A percentile compares a stretch with the other conserved stretches of the same genome.
These are phyloP conservation scores for Parascedosporium putredinis DNA, from an alignment of 2,329 filamentous ascomycete species.

Conservation along the genomic window DNA sequence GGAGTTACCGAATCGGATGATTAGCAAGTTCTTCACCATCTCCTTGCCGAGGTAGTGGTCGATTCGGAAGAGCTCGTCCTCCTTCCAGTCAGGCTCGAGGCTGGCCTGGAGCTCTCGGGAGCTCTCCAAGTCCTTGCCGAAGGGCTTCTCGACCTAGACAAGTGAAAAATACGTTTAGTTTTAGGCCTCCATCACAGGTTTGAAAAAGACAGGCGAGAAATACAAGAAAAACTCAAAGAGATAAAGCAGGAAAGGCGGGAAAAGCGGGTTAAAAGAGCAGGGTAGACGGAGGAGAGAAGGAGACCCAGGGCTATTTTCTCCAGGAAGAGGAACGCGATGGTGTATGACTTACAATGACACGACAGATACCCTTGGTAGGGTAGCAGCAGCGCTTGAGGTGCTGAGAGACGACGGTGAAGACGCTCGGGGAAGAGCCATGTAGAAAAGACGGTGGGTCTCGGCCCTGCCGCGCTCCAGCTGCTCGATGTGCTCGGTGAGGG, in stretches of 20 bases:
- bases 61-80: slow-evolving; percentile 98
- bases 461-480: slow-evolving; percentile 72
- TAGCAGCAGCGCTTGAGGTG: slow-evolving; percentile 98
- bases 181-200: too few species aligned
- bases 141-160: slow-evolving; percentile 88
- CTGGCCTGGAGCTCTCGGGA: slow-evolving; percentile 92
- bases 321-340: not conserved
- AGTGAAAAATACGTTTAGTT: not conserved
- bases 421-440: slow-evolving; percentile 98
- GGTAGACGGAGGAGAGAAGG: too few species aligned
- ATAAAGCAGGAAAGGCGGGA: too few species aligned
- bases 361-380: slow-evolving; percentile 77
- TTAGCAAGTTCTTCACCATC: slow-evolving; percentile 99
- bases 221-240: too few species aligned
- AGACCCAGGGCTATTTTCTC: too few species aligned
- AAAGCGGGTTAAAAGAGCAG: too few species aligned
- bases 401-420: slow-evolving; percentile 96
- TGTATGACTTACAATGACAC: slow-evolving; percentile 72
- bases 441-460: slow-evolving; percentile 89
- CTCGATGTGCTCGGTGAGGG: slow-evolving; percentile 75
- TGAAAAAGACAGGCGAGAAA: too few species aligned
- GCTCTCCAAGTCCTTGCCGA: slow-evolving; percentile 91
- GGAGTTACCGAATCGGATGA: slow-evolving; percentile 94
- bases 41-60: slow-evolving; percentile 99
- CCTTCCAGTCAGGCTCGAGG: slow-evolving; percentile 93